Base-by-base conservation (phyloP, 345 rosid genomes). In the Hibiscus trionum region DNA sequence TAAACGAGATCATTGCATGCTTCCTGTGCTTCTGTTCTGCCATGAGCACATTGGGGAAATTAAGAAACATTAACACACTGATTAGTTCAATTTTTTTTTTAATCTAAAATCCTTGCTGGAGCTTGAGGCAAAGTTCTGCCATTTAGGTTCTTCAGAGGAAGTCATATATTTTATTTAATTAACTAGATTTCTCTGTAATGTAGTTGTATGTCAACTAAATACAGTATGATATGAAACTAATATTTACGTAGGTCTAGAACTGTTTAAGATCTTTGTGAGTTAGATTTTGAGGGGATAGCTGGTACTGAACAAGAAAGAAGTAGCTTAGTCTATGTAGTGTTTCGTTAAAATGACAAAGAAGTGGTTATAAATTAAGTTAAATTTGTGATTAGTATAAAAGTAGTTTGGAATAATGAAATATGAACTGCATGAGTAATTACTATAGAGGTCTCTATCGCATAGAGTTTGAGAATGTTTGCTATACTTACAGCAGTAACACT, bases 21-120 rank as follows among this genome's bases (percentile, higher is more conserved):
- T 50, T 26, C 26, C 15, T 9, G 9, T 17, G 11, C 46, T 42
- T 42, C 46, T 42, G 46, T 42, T 42, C 11, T 42, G 46, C 11
- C 9, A 42, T 42, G 11, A 39, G 46, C 11, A 1, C 11, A 42
- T 10, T 42, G 46, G 46, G 46, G 46, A 42, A 42, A 42, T 42
- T 9, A 42, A 8, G 46, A 42, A 37, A 42, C 46, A 42, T 42
- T 42, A 42, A 42, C 46, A 10, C 46, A 42, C 11, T 42, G 46
- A 42, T 42, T 42, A 42, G 11, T 10, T 42, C 46, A 42, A 42
- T 1, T 7, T 42, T 11, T 27, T 21, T 21, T 21, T 21, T n/a
- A n/a, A 66, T 66, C 55, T 66, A 68, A 50, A 47, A 68, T 68
- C 31, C 44, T 29, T 29, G 60, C 27, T 68, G 42, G 60, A 39